phyloP scores from a whole-genome alignment of 1,284 basidiomycete species.

The Ganoderma meredithae region DNA sequence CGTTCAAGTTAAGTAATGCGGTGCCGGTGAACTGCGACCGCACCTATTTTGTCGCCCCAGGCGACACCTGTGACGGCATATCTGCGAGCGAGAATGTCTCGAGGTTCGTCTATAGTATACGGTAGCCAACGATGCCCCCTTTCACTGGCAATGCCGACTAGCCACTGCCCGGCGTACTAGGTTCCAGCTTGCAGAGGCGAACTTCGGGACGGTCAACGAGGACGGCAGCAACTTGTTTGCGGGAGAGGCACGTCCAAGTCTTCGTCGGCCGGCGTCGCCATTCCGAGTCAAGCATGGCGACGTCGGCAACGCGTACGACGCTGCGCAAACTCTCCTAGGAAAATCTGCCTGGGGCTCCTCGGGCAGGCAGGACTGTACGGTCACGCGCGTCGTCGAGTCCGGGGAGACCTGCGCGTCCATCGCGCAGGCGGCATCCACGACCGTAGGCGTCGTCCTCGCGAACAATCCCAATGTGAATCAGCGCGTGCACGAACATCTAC shows the following conservation, averaged over 20 bases:
- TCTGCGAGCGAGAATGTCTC: slow-evolving; percentile 69
- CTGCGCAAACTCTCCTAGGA: too few species aligned
- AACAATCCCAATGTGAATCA: slow-evolving; percentile 66
- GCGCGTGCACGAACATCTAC: slow-evolving; percentile 51
- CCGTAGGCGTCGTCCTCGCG: slow-evolving; percentile 48
- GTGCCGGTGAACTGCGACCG: slow-evolving; percentile 53
- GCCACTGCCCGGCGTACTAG: slow-evolving; percentile 43
- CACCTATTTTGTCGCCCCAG: slow-evolving; percentile 59
- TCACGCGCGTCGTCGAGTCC: slow-evolving; percentile 38
- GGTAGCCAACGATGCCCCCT: background rate
- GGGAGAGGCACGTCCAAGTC: slow-evolving; percentile 40
- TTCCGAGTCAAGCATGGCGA: too few species aligned
- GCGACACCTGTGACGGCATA: slow-evolving; percentile 73
- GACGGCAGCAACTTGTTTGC: slow-evolving; percentile 61
- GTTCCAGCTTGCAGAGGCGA: slow-evolving; percentile 72
- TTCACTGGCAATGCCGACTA: slow-evolving; percentile 41
- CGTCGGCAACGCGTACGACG: background rate
- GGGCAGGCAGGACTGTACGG: slow-evolving; percentile 31
- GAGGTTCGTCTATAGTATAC: slow-evolving; percentile 51
- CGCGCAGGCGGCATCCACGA: slow-evolving; percentile 44
- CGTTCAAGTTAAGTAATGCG: too few species aligned
- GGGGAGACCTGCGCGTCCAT: slow-evolving; percentile 54
- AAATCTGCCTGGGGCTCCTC: slow-evolving; percentile 28
- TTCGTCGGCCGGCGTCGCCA: too few species aligned
- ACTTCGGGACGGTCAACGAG: slow-evolving; percentile 54